phyloP scores from a whole-genome alignment of 176 grass and related monocot species.

The Rhynchospora tenuis region DNA sequence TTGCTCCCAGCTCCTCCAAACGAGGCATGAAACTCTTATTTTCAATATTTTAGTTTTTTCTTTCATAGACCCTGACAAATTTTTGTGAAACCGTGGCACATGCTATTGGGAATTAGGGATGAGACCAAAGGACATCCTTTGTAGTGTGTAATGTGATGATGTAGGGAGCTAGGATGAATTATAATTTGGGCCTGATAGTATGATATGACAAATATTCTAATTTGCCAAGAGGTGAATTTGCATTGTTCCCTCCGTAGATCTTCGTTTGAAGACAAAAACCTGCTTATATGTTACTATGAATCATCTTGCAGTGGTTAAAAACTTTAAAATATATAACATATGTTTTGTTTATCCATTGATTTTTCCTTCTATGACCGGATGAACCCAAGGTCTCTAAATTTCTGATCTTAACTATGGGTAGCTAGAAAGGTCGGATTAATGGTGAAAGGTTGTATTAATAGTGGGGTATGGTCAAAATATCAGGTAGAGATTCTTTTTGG shows the following conservation, averaged over 20 bases:
- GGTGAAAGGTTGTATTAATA: neutral
- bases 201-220: neutral
- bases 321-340: neutral
- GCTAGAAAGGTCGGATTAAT: neutral
- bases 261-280: neutral
- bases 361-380: neutral
- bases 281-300: neutral
- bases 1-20: conserved; percentile 63
- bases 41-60: neutral
- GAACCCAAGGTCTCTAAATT: neutral
- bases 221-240: neutral
- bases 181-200: neutral
- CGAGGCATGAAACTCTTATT: neutral
- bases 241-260: neutral
- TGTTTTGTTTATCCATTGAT: neutral
- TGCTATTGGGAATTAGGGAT: neutral
- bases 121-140: neutral
- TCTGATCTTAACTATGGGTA: neutral
- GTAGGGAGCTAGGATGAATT: neutral
- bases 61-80: neutral
- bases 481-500: neutral
- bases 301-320: neutral
- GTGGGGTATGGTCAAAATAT: neutral
- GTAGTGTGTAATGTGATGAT: neutral
- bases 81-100: neutral